A percentile compares a stretch with the other conserved stretches of the same genome.
Conservation (phyloP, 352 stramenopile species). For the Globisporangium cystogenes region DNA sequence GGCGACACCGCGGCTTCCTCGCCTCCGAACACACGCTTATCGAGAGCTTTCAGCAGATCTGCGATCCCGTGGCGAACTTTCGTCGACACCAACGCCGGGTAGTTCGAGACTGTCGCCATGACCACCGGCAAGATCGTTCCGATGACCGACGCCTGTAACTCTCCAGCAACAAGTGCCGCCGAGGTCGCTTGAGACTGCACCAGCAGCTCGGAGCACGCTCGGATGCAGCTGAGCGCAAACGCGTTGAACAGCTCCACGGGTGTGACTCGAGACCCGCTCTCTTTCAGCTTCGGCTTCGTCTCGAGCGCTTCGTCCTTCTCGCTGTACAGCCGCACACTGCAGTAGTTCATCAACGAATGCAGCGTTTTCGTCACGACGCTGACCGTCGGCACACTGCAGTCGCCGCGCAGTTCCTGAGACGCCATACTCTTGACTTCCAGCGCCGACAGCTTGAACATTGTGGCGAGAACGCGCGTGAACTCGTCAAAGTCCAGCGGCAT, state of each 20-base stretch:
- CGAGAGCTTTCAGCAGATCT: slow-evolving; percentile 25
- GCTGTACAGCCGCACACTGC: slow-evolving; percentile 29
- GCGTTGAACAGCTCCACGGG: slow-evolving; percentile 27
- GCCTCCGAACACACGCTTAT: slow-evolving; percentile 4
- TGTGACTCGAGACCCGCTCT: slow-evolving; percentile 4
- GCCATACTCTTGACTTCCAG: slow-evolving; percentile 19
- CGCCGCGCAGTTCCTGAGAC: background rate
- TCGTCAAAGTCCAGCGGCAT: slow-evolving; percentile 20
- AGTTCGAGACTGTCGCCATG: slow-evolving; percentile 37
- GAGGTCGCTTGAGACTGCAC: background rate
- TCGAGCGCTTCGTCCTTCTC: slow-evolving; percentile 18
- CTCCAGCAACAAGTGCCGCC: background rate
- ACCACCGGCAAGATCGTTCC: slow-evolving; percentile 44
- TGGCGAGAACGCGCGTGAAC: slow-evolving; percentile 26
- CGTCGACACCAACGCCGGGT: slow-evolving; percentile 22
- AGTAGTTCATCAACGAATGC: slow-evolving; percentile 45
- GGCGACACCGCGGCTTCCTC: background rate
- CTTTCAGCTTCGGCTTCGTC: slow-evolving; percentile 8
- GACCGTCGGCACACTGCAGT: background rate
- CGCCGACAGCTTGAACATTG: slow-evolving; percentile 27
- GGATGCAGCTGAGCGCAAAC: slow-evolving; percentile 38
- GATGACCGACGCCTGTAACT: slow-evolving; percentile 25
- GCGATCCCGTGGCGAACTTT: slow-evolving; percentile 19
- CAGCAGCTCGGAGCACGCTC: slow-evolving; percentile 25
- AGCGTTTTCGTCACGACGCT: slow-evolving; percentile 34